Evolutionary conservation across 2,329 filamentous ascomycete species (phyloP), one percentile per base, ranked within the genome.

Genomic region (Calonectria naviculata): DNA sequence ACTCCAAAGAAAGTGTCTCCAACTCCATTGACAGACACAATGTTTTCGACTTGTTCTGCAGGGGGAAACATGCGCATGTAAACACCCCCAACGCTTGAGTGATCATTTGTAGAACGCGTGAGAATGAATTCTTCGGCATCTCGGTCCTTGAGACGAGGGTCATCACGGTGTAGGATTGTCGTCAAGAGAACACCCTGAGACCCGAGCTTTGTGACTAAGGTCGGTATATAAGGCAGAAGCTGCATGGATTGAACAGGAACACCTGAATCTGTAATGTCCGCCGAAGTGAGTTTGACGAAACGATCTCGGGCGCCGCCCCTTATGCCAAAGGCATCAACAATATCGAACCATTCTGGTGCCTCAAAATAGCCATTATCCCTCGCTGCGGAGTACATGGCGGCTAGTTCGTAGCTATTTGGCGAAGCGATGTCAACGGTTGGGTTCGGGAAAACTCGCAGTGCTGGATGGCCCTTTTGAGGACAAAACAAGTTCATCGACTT

Each of bases 1-100:
- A 95, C 93, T 0, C 96, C 97, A 10, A 97, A 86, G 81, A 98
- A 95, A 0, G 97, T 98, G 83, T 99, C 97, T 0, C 97, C 97
- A 2, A 95, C 95, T 0, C 96, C 97, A 81, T 98, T 98, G 12
- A 98, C 96, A 56, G 95, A 98, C 1, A 96, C 91, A 1, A 97
- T 87, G 29, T 97, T 91, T 24, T 89, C 84, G 0, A 98, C 87
- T 19, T 86, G 84, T 80, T 93, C 91, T 1, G 89, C 89, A 0
- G 93, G 87, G 0, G 93, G 90, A 80, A 94, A 94, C 24, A 90
- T 75, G 38, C 89, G 82, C 92, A 98, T 95, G 79, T 98, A 98
- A 3, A 98, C 88, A 0, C 95, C 96, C 0, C 95, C 91, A 0
- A 92, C 86, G 9, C 86, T 82, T 1, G 84, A 85, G 34, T 89